Evolutionary conservation across 2,329 filamentous ascomycete genomes (phyloP), one percentile per base, ranked within the genome.

Genomic region (Bipolaris cookei): DNA sequence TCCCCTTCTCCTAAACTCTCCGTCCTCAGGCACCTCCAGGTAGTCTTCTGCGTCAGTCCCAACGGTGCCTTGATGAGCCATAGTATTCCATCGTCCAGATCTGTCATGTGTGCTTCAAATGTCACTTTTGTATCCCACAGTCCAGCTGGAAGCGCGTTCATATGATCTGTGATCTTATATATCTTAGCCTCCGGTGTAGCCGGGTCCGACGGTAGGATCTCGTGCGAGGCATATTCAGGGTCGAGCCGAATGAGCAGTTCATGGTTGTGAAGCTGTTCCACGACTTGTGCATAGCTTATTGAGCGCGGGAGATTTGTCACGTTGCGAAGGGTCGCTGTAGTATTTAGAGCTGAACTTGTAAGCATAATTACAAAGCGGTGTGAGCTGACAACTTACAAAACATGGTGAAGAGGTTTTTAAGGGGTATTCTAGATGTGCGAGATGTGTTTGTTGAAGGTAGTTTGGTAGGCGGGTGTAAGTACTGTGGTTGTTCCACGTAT

Each of bases 151-250:
- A 77, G 65, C 1, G 73, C 67, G 48, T 74, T 71, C 72, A 76
- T 74, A 54, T 72, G 63, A 59, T 77, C 74, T 2, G 74, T 76
- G 3, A 76, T 67, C 56, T 71, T 71, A 65, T 76, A 77, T 37
- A 71, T 64, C 52, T 76, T 76, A 6, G 74, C 69, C 7, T 64
- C 32, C 4, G 67, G 63, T 1, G 64, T 49, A 1, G 56, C 34
- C 8, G 61, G 45, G n/a, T 68, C 63, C 1, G 61, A 35, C 20
- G 72, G 65, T 2, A 72, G 61, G 1, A 56, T 57, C 37, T 72
- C 68, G 63, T 76, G 76, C 59, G 66, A 65, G 1, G 66, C 60
- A 44, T 75, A 65, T 54, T 77, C 75, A 8, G 75, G 74, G 49
- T 77, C 75, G 59, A 77, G 69, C 0, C 66, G 67, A 49, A 77